Evolutionary conservation across 2,329 filamentous ascomycete species (phyloP).

Genomic region (Boeremia lycopersici): DNA sequence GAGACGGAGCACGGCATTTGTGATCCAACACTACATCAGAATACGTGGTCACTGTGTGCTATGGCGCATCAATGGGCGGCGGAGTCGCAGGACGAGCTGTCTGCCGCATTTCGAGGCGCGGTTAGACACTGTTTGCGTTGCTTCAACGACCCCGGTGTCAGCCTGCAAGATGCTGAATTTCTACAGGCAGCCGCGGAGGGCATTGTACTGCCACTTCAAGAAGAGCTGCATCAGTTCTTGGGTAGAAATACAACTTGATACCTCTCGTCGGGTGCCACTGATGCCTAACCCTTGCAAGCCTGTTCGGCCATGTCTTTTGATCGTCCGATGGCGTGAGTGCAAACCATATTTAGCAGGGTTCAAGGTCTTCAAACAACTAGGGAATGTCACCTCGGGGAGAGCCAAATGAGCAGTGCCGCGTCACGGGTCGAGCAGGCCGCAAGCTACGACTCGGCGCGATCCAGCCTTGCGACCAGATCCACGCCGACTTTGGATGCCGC

Average conservation of each 20-base stretch:
- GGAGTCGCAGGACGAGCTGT: constrained; percentile 42
- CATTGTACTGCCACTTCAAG: constrained; percentile 46
- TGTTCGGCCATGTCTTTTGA: too few relatives aligned
- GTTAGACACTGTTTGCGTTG: constrained; percentile 44
- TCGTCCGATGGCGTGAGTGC: too few relatives aligned
- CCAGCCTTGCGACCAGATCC: too few relatives aligned
- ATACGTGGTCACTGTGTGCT: constrained; percentile 38
- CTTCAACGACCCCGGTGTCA: constrained; percentile 43
- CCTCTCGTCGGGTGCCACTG: background rate
- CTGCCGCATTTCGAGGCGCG: constrained; percentile 43
- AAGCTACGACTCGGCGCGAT: too few relatives aligned
- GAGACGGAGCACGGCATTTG: constrained; percentile 24
- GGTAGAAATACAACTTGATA: constrained; percentile 34
- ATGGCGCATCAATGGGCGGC: constrained; percentile 45
- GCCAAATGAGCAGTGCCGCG: too few relatives aligned
- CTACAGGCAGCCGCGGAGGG: constrained; percentile 46
- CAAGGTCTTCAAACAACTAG: background rate
- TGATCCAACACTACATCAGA: constrained; percentile 24
- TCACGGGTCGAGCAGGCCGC: too few relatives aligned
- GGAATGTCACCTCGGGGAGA: too few relatives aligned
- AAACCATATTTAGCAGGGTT: too few relatives aligned
- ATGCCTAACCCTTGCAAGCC: too few relatives aligned
- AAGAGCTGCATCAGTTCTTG: constrained; percentile 45
- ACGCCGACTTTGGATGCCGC: background rate
- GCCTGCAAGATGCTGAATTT: constrained; percentile 42